Conservation (phyloP, 306 rosid species). For the Medicago arabica region DNA sequence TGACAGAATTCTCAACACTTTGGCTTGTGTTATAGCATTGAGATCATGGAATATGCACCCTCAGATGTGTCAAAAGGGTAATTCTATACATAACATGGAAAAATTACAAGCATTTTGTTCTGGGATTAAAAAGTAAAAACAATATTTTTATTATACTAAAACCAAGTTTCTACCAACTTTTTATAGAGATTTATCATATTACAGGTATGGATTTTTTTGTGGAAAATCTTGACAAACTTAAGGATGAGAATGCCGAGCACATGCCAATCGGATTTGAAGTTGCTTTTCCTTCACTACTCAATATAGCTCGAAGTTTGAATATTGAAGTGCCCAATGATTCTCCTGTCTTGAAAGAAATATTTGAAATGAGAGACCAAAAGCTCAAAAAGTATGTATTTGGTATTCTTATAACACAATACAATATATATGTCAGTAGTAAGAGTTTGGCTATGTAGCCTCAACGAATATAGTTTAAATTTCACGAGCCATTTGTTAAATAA, state of each 20-base stretch:
- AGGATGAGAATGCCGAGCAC: conserved; percentile 76
- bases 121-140: too few relatives aligned
- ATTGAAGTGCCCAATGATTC: conserved; percentile 66
- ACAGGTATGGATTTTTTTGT: conserved; percentile 67
- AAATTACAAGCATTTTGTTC: too few relatives aligned
- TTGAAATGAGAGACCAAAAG: conserved; percentile 62
- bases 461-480: too few relatives aligned
- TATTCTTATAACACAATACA: background rate
- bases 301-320: conserved; percentile 63
- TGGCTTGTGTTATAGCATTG: conserved; percentile 84
- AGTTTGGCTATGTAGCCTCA: too few relatives aligned
- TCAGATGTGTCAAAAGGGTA: conserved; percentile 63
- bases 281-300: conserved; percentile 86
- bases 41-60: conserved; percentile 74
- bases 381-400: conserved; percentile 60
- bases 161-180: background rate
- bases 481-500: background rate
- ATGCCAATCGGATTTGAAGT: conserved; percentile 95
- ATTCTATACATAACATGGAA: background rate
- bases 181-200: background rate
- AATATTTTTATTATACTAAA: too few relatives aligned
- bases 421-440: too few relatives aligned
- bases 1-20: conserved; percentile 79
- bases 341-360: conserved; percentile 64
- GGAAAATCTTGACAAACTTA: conserved; percentile 63